These are phyloP conservation scores for Colletotrichum somersetense DNA, from an alignment of 2,329 filamentous ascomycete species.

Conservation along the genomic window DNA sequence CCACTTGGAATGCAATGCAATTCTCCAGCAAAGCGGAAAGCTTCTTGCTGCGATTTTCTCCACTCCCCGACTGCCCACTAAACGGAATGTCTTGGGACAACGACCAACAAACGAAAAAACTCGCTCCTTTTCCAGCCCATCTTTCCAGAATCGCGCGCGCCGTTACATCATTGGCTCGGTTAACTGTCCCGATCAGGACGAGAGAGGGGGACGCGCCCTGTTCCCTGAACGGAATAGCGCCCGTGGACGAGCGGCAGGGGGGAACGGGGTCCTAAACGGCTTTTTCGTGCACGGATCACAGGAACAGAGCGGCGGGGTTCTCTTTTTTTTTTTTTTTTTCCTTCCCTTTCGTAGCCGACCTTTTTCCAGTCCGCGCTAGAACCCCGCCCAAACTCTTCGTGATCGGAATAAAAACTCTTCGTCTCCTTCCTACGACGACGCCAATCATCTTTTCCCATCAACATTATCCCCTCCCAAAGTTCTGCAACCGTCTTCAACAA, in stretches of 20 bases:
- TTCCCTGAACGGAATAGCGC: conserved; percentile 1
- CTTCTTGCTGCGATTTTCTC: not conserved
- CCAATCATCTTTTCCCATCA: not conserved
- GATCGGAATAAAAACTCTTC: not conserved
- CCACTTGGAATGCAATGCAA: not conserved
- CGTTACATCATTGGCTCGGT: conserved; percentile 35
- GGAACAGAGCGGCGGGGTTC: conserved; percentile 4
- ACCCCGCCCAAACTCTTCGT: not conserved
- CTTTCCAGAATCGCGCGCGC: not conserved
- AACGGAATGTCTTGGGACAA: not conserved
- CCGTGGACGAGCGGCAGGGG: not conserved
- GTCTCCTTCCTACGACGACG: no score
- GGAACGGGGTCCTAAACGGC: not conserved
- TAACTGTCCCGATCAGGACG: conserved; percentile 14
- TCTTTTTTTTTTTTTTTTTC: not conserved
- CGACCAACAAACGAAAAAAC: not conserved
- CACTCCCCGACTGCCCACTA: not conserved
- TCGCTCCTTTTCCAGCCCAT: not conserved
- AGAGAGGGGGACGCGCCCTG: not conserved
- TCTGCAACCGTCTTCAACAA: not conserved
- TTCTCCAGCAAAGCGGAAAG: conserved; percentile 1
- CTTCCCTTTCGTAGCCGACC: conserved; percentile 37
- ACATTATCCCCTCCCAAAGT: not conserved
- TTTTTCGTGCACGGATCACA: conserved; percentile 2
- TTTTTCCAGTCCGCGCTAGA: not conserved